A percentile compares a stretch with the other conserved stretches of the same genome.
phyloP scores from a whole-genome alignment of 2,329 filamentous ascomycete species.

The Pyrenochaeta sp. region DNA sequence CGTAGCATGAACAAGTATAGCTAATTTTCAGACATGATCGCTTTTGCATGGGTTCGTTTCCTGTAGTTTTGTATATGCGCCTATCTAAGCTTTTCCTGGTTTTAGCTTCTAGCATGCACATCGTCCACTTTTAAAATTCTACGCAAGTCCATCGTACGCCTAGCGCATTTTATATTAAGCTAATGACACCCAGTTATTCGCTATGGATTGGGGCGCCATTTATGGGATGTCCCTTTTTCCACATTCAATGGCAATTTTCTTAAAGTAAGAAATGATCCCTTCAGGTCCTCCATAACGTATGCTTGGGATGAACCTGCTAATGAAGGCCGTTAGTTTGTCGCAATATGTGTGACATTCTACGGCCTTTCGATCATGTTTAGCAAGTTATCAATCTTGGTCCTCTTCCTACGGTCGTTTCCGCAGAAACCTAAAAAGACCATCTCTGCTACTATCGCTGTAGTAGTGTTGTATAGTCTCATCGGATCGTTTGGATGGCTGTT shows the following conservation, averaged over 20 bases:
- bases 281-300: constrained; percentile 3
- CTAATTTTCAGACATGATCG: constrained; percentile 12
- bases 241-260: constrained; percentile 10
- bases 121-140: constrained; percentile 4
- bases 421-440: constrained; percentile 6
- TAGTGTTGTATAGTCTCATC: constrained; percentile 8
- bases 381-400: constrained; percentile 9
- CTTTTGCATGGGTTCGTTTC: constrained; percentile 8
- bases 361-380: constrained; percentile 11
- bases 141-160: constrained; percentile 2
- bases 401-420: constrained; percentile 7
- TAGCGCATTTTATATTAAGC: constrained; percentile 4
- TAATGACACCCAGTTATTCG: constrained; percentile 5
- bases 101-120: constrained; percentile 5
- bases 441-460: constrained; percentile 4
- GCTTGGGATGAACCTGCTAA: constrained; percentile 2
- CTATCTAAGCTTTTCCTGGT: constrained; percentile 5
- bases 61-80: background rate
- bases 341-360: constrained; percentile 6
- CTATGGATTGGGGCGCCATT: constrained; percentile 10
- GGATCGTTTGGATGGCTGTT: constrained; percentile 7
- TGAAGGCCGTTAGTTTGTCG: constrained; percentile 4
- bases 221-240: constrained; percentile 12
- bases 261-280: constrained; percentile 8
- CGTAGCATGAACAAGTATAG: constrained; percentile 3